Base-by-base conservation (phyloP, 2,329 filamentous ascomycete species). In the Dryadomyces quercivorus region DNA sequence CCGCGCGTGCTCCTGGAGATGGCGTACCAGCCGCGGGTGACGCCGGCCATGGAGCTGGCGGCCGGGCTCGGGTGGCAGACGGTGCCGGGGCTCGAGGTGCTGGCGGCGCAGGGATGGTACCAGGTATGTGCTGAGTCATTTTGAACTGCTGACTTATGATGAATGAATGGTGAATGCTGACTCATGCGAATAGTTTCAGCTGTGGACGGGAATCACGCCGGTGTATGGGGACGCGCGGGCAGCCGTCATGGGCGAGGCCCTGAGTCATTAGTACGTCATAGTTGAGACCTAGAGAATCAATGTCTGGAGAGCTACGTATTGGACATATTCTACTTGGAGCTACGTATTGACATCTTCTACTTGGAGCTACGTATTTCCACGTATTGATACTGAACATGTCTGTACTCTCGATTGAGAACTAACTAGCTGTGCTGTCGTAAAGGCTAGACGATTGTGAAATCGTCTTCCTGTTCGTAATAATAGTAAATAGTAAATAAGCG, bases 21-120 rank as follows among this genome's bases (percentile, higher is more conserved):
- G 91, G 92, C 93, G 2, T 98, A 98, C 69, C 94, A 92, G 69
- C 93, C 93, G 20, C 75, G 79, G 0, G 78, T 87, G 52, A 98
- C 93, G 5, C 80, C 85, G 8, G 70, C 95, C 60, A 96, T 97
- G 83, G 78, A 86, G 65, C 72, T 96, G 65, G 92, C 91, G 2
- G 76, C 82, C 62, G 79, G 85, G 61, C 79, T 80, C 13, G 84
- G 85, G 3, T 98, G 93, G 93, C 77, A 72, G 55, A 89, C 86
- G 2, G 85, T 97, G 58, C 84, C 89, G 8, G 93, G 93, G 0
- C 70, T 96, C 43, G 93, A 98, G 68, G 90, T 93, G 34, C 75
- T 98, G 54, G 83, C 90, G 57, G 88, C 87, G 5, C 93, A 98
- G 69, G 93, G 81, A n/a, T 84, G 80, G 74, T 87, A 91, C 71